These are phyloP conservation scores for Mimosa bimucronata DNA, from an alignment of 306 rosid genomes.

Conservation along the genomic window DNA sequence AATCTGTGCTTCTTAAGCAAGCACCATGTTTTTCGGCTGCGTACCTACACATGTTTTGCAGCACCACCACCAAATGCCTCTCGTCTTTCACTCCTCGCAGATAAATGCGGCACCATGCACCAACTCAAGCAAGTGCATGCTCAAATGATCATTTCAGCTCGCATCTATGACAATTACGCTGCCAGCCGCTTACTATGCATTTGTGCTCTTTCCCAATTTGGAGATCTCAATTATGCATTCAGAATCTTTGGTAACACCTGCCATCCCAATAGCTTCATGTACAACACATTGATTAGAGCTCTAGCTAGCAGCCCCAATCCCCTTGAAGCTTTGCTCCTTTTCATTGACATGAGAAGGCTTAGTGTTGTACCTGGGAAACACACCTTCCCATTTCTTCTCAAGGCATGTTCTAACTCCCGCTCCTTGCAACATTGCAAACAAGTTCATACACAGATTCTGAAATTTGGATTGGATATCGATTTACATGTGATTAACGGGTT, in stretches of 20 bases:
- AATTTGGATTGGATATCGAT: conserved; percentile 45
- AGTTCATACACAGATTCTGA: conserved; percentile 48
- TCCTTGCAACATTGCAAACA: conserved; percentile 39
- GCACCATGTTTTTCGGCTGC: neutral
- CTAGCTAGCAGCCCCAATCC: conserved; percentile 35
- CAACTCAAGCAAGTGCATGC: conserved; percentile 52
- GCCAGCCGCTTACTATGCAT: conserved; percentile 48
- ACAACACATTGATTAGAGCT: conserved; percentile 56
- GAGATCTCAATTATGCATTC: conserved; percentile 42
- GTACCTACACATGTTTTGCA: conserved; percentile 10
- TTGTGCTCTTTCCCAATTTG: conserved; percentile 43
- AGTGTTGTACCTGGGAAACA: conserved; percentile 47
- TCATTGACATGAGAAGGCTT: conserved; percentile 42
- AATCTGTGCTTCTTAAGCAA: conserved; percentile 26
- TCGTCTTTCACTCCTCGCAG: conserved; percentile 41
- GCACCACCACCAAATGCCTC: conserved; percentile 20
- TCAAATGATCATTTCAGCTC: conserved; percentile 45
- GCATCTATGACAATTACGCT: conserved; percentile 46
- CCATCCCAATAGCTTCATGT: conserved; percentile 53
- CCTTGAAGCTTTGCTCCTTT: conserved; percentile 35
- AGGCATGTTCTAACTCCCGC: conserved; percentile 35
- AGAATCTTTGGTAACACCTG: conserved; percentile 37
- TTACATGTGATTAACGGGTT: conserved; percentile 47
- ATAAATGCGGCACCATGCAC: conserved; percentile 38
- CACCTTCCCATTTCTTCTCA: conserved; percentile 59